Base-by-base conservation (phyloP, 1,284 basidiomycete species). In the Pseudozyma sp. region DNA sequence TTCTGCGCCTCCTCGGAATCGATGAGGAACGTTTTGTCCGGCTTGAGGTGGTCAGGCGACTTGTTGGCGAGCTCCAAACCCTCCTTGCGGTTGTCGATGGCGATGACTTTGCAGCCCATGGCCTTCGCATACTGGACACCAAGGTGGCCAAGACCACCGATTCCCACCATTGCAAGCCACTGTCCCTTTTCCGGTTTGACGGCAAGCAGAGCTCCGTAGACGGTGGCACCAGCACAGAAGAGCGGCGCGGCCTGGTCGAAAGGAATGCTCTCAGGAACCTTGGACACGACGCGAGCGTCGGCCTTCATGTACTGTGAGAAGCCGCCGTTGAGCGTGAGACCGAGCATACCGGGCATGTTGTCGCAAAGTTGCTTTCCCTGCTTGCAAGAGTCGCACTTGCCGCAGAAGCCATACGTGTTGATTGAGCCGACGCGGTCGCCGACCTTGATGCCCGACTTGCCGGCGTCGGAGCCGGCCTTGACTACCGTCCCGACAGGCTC, bases 221-320 rank as follows among this genome's bases (percentile, higher is more conserved):
- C 80, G 13, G 85, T 84, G n/a, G 80, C 66, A 19, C 86, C 86
- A 16, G 86, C 85, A 57, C 85, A 87, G 56, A 87, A 77, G 3
- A 87, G 75, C 4, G 87, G 86, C 6, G 85, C 86, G 2, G 81
- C 81, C 34, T 75, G 53, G 40, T 57, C 69, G 46, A 57, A 83
- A 37, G 47, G 79, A 19, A 82, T 66, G 30, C 45, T 58, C 35
- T 83, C 81, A 14, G 81, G 81, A 31, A 83, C 71, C 68, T 72
- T 75, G 74, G 76, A 77, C 8, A 81, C 77, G 31, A 81, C 81
- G 5, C 64, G 53, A 14, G 78, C 73, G 39, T 78, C 67, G 9
- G 81, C 71, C 57, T 81, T 81, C 61, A 77, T 78, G 61, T 71
- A 74, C 50, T 82, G 70, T 9, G 78, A 68, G 46, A 83, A 80